Base-by-base conservation (phyloP, 108 stramenopile species). In the Mayamaea pseudoterrestris region DNA sequence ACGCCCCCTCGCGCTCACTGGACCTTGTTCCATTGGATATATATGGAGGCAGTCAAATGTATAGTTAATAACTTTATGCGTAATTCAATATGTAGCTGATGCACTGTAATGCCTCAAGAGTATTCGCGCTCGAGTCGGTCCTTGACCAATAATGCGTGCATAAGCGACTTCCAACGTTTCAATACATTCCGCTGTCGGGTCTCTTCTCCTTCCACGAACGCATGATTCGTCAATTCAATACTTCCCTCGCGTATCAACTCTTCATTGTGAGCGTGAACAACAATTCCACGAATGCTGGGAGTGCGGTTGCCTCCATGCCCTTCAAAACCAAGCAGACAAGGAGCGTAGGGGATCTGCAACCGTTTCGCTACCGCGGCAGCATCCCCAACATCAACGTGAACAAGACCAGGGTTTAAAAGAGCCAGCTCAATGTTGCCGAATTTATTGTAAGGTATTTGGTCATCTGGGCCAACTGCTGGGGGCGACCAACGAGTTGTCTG, bases 251-350 rank as follows among this genome's bases (percentile, higher is more conserved):
- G 61, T 14, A 92, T 26, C 22, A 92, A 47, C 12, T 52, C 67
- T 13, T 61, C 80, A 58, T 83, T 92, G 58, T 82, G 83, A 26
- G 65, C 54, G 53, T 92, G 90, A 6, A 88, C 80, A 0, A 85
- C 85, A 35, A 92, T 54, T 1, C 90, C 90, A 27, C 73, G 61
- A 29, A 92, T 78, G 8, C 53, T 75, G 7, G 90, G 83, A 2
- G 65, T 78, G 11, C 83, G 66, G 25, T 83, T 80, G 12, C 84
- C 80, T 27, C 75, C 69, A 32, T 84, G 74, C 1, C 75, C 77
- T 48, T 91, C 84, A 54, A 80, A 92, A 1, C 85, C 90, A n/a
- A 80, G 22, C 57, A 92, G 57, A 41, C 90, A 92, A 0, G 90
- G 90, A 27, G 80, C 83, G 41, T 92, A 92, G 0, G 89, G 81